Conservation (phyloP, 305 asterid species). For the Fraxinus platypoda region DNA sequence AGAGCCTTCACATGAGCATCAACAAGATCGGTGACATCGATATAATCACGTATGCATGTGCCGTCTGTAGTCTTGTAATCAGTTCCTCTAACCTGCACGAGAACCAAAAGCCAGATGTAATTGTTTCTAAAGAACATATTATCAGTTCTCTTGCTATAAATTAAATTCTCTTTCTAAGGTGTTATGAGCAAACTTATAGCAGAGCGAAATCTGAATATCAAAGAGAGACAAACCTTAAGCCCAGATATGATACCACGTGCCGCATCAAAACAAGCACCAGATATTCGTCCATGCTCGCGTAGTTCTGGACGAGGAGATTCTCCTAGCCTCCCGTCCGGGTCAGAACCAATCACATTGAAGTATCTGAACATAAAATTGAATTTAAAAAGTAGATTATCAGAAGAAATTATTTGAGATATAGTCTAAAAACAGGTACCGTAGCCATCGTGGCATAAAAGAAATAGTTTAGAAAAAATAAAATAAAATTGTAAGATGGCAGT, state of each 20-base stretch:
- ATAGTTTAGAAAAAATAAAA: neutral
- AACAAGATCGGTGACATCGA: slow-evolving; percentile 51
- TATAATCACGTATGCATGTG: slow-evolving; percentile 54
- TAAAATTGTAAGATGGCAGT: neutral
- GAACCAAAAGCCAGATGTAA: neutral
- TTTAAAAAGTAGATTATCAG: neutral
- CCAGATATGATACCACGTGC: slow-evolving; percentile 90
- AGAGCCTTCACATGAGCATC: slow-evolving; percentile 61
- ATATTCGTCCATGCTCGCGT: slow-evolving; percentile 92
- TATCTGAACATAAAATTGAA: slow-evolving; percentile 47
- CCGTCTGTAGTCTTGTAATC: slow-evolving; percentile 60
- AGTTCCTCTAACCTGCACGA: slow-evolving; percentile 77
- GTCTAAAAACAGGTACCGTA: neutral
- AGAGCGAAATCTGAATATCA: neutral
- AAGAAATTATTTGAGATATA: neutral
- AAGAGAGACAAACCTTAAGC: slow-evolving; percentile 56
- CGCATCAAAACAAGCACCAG: slow-evolving; percentile 98
- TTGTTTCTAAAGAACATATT: neutral
- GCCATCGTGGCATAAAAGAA: neutral
- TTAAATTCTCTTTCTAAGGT: neutral
- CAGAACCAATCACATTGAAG: slow-evolving; percentile 99
- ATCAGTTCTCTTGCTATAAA: neutral
- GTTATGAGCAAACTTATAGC: neutral
- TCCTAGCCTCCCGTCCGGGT: slow-evolving; percentile 93
- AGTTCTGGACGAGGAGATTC: slow-evolving; percentile 98